Percentiles rank a stretch among this genome's conserved stretches.
phyloP scores from a whole-genome alignment of 2,329 filamentous ascomycete genomes.

The Exophiala bonariae region DNA sequence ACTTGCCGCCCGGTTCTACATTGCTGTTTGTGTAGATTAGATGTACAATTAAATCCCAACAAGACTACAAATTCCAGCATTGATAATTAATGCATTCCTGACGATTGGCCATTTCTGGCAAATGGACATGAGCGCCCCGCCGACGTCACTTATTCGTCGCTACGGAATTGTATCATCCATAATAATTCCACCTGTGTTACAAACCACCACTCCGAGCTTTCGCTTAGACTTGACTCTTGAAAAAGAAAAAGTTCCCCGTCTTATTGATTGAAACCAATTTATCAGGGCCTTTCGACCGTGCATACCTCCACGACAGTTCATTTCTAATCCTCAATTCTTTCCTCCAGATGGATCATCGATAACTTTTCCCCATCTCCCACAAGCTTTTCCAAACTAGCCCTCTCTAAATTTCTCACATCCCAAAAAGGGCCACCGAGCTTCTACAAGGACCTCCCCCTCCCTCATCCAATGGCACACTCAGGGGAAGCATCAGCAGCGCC shows the following conservation, averaged over 20 bases:
- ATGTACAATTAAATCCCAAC: too few relatives aligned
- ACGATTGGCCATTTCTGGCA: background rate
- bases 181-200: background rate
- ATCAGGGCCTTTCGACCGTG: background rate
- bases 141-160: constrained; percentile 13
- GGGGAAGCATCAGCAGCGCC: constrained; percentile 6
- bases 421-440: too few relatives aligned
- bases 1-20: too few relatives aligned
- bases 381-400: background rate
- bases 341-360: background rate
- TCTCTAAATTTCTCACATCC: too few relatives aligned
- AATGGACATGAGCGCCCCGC: constrained; percentile 2
- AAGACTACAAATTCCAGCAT: too few relatives aligned
- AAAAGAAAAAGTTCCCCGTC: background rate
- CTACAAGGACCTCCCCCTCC: constrained; percentile 1
- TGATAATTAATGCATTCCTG: background rate
- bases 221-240: background rate
- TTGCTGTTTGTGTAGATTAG: background rate
- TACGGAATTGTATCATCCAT: too few relatives aligned
- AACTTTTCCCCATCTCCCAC: too few relatives aligned
- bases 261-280: background rate
- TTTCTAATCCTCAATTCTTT: too few relatives aligned
- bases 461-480: constrained; percentile 7
- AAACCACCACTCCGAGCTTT: background rate
- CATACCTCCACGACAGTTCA: background rate